These are phyloP conservation scores for sunflower (Helianthus annuus) DNA, from an alignment of 129 eudicot genomes.

Conservation along the genomic window DNA sequence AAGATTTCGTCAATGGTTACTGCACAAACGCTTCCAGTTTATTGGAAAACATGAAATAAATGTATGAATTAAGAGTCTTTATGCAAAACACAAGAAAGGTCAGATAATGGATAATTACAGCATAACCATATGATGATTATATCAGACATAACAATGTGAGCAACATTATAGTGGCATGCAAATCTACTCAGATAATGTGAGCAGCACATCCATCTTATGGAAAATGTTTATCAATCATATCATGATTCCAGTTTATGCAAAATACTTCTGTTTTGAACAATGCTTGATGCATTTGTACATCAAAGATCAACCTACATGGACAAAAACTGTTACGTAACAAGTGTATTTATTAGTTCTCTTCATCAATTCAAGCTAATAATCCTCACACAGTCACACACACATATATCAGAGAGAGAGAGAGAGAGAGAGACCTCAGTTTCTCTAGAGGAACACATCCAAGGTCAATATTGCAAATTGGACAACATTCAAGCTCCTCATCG, in stretches of 20 bases:
- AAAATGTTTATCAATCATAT: no score
- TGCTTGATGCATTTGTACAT: background rate
- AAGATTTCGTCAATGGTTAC: background rate
- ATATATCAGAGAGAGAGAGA: conserved; percentile 12
- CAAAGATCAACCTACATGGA: conserved; percentile 21
- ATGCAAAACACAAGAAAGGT: conserved; percentile 2
- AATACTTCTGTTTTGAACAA: background rate
- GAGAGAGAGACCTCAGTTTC: conserved; percentile 65
- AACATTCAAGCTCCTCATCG: conserved; percentile 84
- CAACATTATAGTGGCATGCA: no score
- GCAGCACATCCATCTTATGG: no score
- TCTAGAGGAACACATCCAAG: conserved; percentile 83
- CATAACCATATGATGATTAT: background rate
- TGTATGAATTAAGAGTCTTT: conserved; percentile 8
- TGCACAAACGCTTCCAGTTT: background rate
- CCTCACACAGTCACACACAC: background rate
- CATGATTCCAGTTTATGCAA: background rate
- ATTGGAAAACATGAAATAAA: background rate
- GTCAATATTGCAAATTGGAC: conserved; percentile 80
- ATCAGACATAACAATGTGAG: no score
- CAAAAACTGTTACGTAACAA: conserved; percentile 14
- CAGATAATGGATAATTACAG: background rate
- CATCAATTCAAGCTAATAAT: conserved; percentile 5
- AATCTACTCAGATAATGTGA: no score
- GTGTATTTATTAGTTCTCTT: conserved; percentile 11